A percentile compares a stretch with the other conserved stretches of the same genome.
Conservation (phyloP, 331 rosid species). For the Acacia concinna region DNA sequence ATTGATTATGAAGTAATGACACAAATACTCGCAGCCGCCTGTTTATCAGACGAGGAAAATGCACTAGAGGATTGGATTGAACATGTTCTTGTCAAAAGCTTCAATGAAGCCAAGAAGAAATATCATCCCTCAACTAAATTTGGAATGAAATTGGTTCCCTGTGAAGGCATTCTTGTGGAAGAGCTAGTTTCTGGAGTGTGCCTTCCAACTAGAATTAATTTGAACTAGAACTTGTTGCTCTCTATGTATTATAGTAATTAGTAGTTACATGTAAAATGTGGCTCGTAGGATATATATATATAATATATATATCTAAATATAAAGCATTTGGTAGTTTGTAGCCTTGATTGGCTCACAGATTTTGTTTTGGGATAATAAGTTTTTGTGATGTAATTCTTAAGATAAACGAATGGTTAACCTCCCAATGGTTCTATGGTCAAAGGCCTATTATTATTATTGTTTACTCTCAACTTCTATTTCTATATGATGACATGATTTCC, state of each 20-base stretch:
- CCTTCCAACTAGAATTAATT: constrained; percentile 76
- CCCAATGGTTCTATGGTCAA: not conserved
- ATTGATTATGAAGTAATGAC: constrained; percentile 64
- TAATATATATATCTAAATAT: too few relatives aligned
- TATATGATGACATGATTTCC: not conserved
- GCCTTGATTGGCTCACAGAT: constrained; percentile 47
- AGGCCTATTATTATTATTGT: not conserved
- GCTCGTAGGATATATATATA: constrained; percentile 43
- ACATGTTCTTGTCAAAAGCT: constrained; percentile 59
- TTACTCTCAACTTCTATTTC: not conserved
- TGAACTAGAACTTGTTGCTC: constrained; percentile 52
- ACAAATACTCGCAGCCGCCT: constrained; percentile 81
- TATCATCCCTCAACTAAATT: constrained; percentile 27
- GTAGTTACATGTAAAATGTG: constrained; percentile 49
- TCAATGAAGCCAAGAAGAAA: constrained; percentile 57
- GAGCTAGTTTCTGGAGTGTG: constrained; percentile 56
- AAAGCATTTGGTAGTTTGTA: constrained; percentile 39
- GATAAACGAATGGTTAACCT: constrained; percentile 28
- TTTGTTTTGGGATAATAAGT: constrained; percentile 38
- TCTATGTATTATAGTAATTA: constrained; percentile 50
- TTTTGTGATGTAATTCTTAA: constrained; percentile 33
- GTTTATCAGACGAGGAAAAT: constrained; percentile 62
- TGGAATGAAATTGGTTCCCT: constrained; percentile 52
- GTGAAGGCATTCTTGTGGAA: constrained; percentile 46
- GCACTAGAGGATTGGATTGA: constrained; percentile 68